These are phyloP conservation scores for Endogone sp. DNA, from an alignment of 192 early-diverging fungal species.

Conservation along the genomic window DNA sequence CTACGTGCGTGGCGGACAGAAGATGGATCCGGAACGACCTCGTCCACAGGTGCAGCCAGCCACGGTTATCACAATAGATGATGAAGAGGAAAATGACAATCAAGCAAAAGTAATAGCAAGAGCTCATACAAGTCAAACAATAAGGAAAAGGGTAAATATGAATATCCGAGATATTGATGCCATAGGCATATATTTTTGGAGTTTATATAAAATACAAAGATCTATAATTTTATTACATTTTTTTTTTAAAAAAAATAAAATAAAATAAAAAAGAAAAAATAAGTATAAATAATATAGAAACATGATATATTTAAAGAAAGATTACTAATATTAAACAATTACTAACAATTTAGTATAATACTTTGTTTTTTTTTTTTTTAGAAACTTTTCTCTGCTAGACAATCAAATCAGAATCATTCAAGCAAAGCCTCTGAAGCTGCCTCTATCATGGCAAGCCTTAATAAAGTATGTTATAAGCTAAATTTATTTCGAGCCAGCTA, in stretches of 20 bases:
- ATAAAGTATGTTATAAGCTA: neutral
- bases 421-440: neutral
- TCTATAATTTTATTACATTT: too few species aligned
- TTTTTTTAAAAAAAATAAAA: too few species aligned
- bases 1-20: neutral
- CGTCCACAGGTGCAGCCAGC: neutral
- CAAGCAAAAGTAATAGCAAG: neutral
- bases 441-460: neutral
- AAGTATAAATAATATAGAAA: too few species aligned
- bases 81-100: neutral
- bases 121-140: neutral
- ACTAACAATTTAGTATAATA: too few species aligned
- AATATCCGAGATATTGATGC: neutral
- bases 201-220: too few species aligned
- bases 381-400: neutral
- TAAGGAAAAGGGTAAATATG: neutral
- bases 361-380: neutral
- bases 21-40: neutral
- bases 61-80: neutral
- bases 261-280: too few species aligned
- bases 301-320: too few species aligned
- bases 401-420: neutral
- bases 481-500: too few species aligned
- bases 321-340: too few species aligned
- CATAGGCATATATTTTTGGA: too few species aligned